Base-by-base conservation (phyloP, 371 early-diverging fungal genomes). In the Amoeboradix gromovi region DNA sequence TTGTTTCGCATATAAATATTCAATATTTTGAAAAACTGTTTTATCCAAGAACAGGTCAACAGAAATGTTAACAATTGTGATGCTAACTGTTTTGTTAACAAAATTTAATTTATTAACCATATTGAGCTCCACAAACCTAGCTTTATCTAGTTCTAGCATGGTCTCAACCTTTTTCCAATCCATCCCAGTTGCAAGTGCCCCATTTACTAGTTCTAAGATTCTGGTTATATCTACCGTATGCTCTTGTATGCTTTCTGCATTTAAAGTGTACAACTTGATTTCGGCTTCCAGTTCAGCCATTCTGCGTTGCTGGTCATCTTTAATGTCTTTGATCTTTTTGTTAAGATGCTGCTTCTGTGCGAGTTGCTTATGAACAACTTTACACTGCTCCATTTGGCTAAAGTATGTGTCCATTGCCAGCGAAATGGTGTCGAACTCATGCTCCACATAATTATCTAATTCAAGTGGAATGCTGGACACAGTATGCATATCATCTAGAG, bases 81-180 rank as follows among this genome's bases (percentile, higher is more conserved):
- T 67, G 69, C 69, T 12, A 74, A 75, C 68, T 81, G 77, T 72
- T 72, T 72, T 31, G 86, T 74, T 17, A 71, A 65, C 12, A 90
- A 72, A 0, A 84, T 84, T 1, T 90, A 83, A 73, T 83, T 84
- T 79, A 22, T 85, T 79, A 69, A 92, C 74, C 68, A 89, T 88
- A 28, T 92, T 76, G 27, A 74, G 73, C 22, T 77, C 78, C 66
- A 94, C 87, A 67, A 85, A 77, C 66, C 78, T 71, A 1, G 93
- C 94, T 80, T 75, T 83, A 82, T 94, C 92, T 65, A 89, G 88
- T 32, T 80, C 75, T 0, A 97, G 85, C 29, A 92, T 76, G 71
- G 88, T 87, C 66, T 85, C 83, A 0, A 97, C 76, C 74, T 94
- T 94, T 70, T 80, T 80, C 98, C 98, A 97, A 76, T 92, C 94